phyloP scores from a whole-genome alignment of 768 basidiomycete genomes.

The Mrakia frigida region DNA sequence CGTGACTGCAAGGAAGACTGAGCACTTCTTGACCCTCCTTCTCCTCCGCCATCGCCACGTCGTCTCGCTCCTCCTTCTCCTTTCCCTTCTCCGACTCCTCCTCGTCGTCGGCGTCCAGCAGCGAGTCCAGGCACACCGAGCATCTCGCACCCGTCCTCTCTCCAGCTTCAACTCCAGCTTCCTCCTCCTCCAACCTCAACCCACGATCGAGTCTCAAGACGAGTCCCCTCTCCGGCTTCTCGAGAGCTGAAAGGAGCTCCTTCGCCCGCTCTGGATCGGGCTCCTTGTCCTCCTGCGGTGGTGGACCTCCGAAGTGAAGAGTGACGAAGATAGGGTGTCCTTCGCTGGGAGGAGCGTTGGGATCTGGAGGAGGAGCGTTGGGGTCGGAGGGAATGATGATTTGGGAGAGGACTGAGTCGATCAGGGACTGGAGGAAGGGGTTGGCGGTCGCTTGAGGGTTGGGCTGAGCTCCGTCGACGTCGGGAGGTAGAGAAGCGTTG shows the following conservation, averaged over 20 bases:
- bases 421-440: background rate
- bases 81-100: background rate
- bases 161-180: constrained; percentile 4
- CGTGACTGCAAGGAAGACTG: constrained; percentile 13
- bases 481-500: background rate
- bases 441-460: background rate
- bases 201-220: constrained; percentile 22
- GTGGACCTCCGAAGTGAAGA: constrained; percentile 23
- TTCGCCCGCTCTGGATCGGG: constrained; percentile 27
- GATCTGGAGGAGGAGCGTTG: constrained; percentile 12
- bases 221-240: constrained; percentile 8
- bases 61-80: background rate
- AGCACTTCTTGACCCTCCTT: constrained; percentile 3
- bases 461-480: background rate
- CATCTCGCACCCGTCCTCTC: constrained; percentile 22
- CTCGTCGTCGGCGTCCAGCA: background rate
- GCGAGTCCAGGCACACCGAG: constrained; percentile 13
- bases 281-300: constrained; percentile 6
- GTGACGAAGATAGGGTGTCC: constrained; percentile 20
- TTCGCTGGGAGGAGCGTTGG: background rate
- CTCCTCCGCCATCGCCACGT: constrained; percentile 3
- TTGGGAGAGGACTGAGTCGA: constrained; percentile 10
- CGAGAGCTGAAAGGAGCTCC: constrained; percentile 22
- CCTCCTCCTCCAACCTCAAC: constrained; percentile 19
- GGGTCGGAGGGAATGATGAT: background rate